These are phyloP conservation scores for Pseudonitzschia multistriata DNA, from an alignment of 108 stramenopile genomes.

Conservation along the genomic window DNA sequence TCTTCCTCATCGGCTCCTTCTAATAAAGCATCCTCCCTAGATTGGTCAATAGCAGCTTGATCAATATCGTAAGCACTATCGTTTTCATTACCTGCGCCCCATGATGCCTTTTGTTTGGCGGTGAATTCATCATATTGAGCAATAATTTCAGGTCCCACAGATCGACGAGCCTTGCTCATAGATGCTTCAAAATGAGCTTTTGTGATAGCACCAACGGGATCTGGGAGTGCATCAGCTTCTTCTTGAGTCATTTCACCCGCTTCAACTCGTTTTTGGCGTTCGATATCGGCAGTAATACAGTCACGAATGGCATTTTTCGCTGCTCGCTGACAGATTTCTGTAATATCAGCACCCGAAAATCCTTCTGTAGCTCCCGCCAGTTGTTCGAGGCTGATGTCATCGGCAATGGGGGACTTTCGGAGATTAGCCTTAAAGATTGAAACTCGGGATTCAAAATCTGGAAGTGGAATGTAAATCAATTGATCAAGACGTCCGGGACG, in stretches of 20 bases:
- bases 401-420: constrained; percentile 89
- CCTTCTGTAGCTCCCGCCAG: constrained; percentile 89
- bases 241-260: constrained; percentile 85
- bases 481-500: constrained; percentile 99
- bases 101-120: constrained; percentile 86
- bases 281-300: constrained; percentile 82
- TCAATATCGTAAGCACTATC: constrained; percentile 76
- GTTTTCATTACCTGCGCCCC: constrained; percentile 55
- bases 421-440: constrained; percentile 97
- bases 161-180: constrained; percentile 87
- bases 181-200: constrained; percentile 84
- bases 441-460: constrained; percentile 85
- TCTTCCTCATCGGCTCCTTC: constrained; percentile 32
- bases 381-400: constrained; percentile 71
- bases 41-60: constrained; percentile 73
- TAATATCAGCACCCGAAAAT: constrained; percentile 96
- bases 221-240: constrained; percentile 76
- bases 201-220: constrained; percentile 81
- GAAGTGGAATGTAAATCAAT: constrained; percentile 98
- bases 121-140: constrained; percentile 87
- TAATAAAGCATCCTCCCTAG: constrained; percentile 66
- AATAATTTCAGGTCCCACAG: constrained; percentile 85
- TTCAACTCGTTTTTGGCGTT: constrained; percentile 77
- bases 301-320: constrained; percentile 95
- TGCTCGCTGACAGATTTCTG: constrained; percentile 94